These are phyloP conservation scores for Curvularia sp. DNA, from an alignment of 2,329 filamentous ascomycete genomes.

Conservation along the genomic window DNA sequence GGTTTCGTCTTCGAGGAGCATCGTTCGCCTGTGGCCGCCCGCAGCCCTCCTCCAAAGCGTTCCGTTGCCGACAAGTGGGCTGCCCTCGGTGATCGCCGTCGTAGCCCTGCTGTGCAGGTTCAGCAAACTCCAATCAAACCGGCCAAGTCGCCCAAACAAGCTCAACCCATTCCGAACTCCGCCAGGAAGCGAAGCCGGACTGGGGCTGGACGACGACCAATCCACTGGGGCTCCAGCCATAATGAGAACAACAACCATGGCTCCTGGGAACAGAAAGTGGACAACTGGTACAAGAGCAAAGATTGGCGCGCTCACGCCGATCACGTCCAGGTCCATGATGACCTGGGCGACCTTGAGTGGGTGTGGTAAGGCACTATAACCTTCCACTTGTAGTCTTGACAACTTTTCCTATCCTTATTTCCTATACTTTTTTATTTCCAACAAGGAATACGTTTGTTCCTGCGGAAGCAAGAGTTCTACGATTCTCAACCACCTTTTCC, in stretches of 20 bases:
- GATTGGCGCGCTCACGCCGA: constrained; percentile 58
- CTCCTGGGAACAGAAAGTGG: constrained; percentile 47
- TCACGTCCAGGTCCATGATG: constrained; percentile 57
- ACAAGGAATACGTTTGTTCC: constrained; percentile 24
- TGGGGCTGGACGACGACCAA: constrained; percentile 48
- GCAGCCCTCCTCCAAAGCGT: constrained; percentile 71
- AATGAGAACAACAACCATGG: constrained; percentile 40
- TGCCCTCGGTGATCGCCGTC: constrained; percentile 81
- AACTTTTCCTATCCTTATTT: constrained; percentile 44
- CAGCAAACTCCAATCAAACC: constrained; percentile 53
- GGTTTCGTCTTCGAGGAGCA: constrained; percentile 77
- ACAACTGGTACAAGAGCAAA: constrained; percentile 55
- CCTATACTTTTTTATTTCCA: constrained; percentile 30
- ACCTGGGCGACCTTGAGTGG: constrained; percentile 87
- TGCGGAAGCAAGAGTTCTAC: constrained; percentile 37
- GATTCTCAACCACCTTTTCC: constrained; percentile 20
- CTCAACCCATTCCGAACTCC: constrained; percentile 43
- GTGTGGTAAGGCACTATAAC: constrained; percentile 81
- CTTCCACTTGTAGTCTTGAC: constrained; percentile 64
- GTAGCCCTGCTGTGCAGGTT: constrained; percentile 63
- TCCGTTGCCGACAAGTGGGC: constrained; percentile 83
- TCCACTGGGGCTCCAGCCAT: constrained; percentile 47
- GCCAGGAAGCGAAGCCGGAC: constrained; percentile 51
- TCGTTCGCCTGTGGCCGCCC: constrained; percentile 45
- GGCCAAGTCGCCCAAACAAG: constrained; percentile 46